Conservation (phyloP, 2,329 filamentous ascomycete genomes). For the Arthrobotrys conoides region DNA sequence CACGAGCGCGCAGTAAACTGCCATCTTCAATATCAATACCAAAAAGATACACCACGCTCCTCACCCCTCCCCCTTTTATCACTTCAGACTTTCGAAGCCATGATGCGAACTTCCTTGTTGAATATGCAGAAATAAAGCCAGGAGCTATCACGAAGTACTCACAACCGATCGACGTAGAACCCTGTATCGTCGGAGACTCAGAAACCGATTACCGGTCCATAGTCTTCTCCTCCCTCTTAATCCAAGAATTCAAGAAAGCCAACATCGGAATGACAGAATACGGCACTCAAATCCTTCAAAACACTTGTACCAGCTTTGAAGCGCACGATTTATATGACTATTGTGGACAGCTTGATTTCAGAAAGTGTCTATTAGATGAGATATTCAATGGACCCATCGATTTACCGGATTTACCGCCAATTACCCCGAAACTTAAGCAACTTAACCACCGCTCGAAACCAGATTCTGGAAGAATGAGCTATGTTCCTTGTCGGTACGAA, state of each 20-base stretch:
- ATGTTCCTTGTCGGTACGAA: neutral
- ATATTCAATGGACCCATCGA: neutral
- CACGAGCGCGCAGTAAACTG: neutral
- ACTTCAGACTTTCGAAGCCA: too few relatives aligned
- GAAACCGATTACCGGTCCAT: neutral
- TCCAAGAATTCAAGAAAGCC: neutral
- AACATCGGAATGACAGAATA: neutral
- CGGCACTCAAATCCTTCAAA: neutral
- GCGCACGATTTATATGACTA: neutral
- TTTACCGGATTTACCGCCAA: neutral
- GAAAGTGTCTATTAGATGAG: neutral
- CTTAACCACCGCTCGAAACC: neutral
- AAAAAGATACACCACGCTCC: neutral
- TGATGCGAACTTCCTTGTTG: too few relatives aligned
- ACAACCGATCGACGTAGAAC: neutral
- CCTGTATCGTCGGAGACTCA: neutral
- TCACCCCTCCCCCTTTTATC: too few relatives aligned
- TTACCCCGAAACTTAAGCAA: neutral
- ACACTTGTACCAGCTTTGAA: neutral
- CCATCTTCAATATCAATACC: neutral
- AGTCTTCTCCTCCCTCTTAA: neutral
- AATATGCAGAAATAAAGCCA: neutral
- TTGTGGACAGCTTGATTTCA: too few relatives aligned
- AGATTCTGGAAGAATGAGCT: neutral
- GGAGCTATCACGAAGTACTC: conserved; percentile 4